These are phyloP conservation scores for Setomelanomma holmii DNA, from an alignment of 2,329 filamentous ascomycete species.

Conservation along the genomic window DNA sequence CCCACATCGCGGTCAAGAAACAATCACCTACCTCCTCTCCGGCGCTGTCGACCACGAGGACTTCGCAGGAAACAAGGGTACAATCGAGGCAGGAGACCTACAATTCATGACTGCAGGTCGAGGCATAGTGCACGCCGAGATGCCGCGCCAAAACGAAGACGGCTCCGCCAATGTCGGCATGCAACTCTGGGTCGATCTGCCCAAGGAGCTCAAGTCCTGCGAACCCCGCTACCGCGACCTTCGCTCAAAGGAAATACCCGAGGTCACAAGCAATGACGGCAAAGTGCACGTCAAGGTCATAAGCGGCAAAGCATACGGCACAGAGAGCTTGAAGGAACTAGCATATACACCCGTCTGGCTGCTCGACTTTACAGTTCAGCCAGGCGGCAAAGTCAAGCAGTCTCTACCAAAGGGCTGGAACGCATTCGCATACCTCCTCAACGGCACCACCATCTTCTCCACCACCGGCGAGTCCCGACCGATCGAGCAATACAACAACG, in stretches of 20 bases:
- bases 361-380: conserved; percentile 79
- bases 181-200: conserved; percentile 95
- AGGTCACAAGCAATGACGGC: conserved; percentile 72
- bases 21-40: conserved; percentile 86
- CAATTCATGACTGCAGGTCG: conserved; percentile 97
- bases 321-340: conserved; percentile 86
- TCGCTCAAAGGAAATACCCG: conserved; percentile 77
- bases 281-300: conserved; percentile 88
- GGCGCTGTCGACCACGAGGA: conserved; percentile 92
- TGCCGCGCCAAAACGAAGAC: conserved; percentile 81
- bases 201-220: conserved; percentile 79
- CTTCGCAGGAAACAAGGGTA: conserved; percentile 85
- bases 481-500: conserved; percentile 80
- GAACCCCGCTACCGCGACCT: conserved; percentile 94
- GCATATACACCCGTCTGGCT: conserved; percentile 99
- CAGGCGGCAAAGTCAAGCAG: conserved; percentile 80
- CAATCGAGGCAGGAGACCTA: conserved; percentile 84
- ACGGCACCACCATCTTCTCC: conserved; percentile 70
- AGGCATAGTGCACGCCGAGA: conserved; percentile 94
- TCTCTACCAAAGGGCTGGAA: conserved; percentile 83
- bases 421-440: conserved; percentile 85
- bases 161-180: conserved; percentile 82
- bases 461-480: conserved; percentile 41
- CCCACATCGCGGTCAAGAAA: conserved; percentile 81
- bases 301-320: conserved; percentile 80